Evolutionary conservation across 495 filamentous ascomycete genomes (phyloP).

Genomic region (Tuber borchii): DNA sequence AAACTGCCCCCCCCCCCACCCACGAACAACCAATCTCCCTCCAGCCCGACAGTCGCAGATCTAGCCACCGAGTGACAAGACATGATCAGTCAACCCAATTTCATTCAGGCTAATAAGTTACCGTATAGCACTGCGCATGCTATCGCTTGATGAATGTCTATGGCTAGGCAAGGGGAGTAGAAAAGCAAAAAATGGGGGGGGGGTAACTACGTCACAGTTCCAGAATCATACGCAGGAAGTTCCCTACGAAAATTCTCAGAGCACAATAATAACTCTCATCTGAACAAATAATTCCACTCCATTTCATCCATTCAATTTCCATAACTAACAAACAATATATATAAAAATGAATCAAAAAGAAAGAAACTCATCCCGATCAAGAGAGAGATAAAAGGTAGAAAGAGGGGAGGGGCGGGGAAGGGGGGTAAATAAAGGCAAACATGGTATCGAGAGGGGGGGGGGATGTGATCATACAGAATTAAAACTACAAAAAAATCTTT

Average conservation of each 20-base stretch:
- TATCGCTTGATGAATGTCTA: too few species aligned
- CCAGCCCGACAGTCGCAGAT: too few species aligned
- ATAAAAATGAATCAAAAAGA: neutral
- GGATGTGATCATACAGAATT: neutral
- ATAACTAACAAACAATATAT: neutral
- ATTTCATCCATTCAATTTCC: constrained; percentile 2
- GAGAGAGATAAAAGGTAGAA: neutral
- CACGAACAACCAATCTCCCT: too few species aligned
- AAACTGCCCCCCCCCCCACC: too few species aligned
- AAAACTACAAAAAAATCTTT: neutral
- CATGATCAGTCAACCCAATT: too few species aligned
- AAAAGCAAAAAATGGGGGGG: too few species aligned
- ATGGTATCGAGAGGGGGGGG: neutral
- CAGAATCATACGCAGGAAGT: too few species aligned
- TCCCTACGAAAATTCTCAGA: neutral
- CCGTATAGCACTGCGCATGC: too few species aligned
- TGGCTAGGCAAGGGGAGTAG: too few species aligned
- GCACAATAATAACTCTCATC: neutral
- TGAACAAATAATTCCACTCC: neutral
- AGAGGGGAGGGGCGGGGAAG: neutral
- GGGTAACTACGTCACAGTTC: too few species aligned
- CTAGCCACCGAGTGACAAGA: too few species aligned
- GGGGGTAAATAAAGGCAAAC: neutral
- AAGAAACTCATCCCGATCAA: constrained; percentile 2
- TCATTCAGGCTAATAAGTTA: too few species aligned